A percentile compares a stretch with the other conserved stretches of the same genome.
Conservation (phyloP, 2,329 filamentous ascomycete genomes). For the Phaeophleospora eucalypticola region DNA sequence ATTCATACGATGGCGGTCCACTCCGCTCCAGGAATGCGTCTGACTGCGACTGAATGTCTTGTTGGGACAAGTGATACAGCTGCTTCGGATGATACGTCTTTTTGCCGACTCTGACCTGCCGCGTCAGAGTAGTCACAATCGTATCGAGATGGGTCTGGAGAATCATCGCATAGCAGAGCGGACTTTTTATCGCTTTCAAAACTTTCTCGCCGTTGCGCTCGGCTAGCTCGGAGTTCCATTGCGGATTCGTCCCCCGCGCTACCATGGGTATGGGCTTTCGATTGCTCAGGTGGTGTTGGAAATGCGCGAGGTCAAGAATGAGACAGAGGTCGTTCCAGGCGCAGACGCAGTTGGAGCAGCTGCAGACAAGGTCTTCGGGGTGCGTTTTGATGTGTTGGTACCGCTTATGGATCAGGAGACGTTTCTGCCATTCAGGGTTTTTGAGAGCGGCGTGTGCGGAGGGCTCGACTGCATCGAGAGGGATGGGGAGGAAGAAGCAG, state of each 20-base stretch:
- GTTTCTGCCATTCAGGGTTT: conserved; percentile 40
- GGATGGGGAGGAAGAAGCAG: conserved; percentile 51
- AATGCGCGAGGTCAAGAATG: conserved; percentile 54
- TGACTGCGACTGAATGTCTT: conserved; percentile 44
- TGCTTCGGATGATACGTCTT: conserved; percentile 11
- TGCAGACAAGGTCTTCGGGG: conserved; percentile 49
- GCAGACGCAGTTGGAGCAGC: conserved; percentile 54
- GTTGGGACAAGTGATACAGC: conserved; percentile 45
- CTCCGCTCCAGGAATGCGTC: conserved; percentile 50
- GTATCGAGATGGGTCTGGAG: conserved; percentile 48
- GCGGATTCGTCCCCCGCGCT: conserved; percentile 43
- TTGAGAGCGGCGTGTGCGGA: conserved; percentile 36
- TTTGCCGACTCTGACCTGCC: conserved; percentile 29
- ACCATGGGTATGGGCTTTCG: conserved; percentile 53
- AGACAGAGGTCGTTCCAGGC: conserved; percentile 56
- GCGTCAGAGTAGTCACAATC: conserved; percentile 43
- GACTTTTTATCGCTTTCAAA: conserved; percentile 43
- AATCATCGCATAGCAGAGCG: conserved; percentile 50
- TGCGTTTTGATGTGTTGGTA: conserved; percentile 51
- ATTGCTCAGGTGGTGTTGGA: conserved; percentile 50
- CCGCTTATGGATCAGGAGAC: conserved; percentile 45
- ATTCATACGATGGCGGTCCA: conserved; percentile 51
- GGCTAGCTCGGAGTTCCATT: conserved; percentile 50
- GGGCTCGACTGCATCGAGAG: conserved; percentile 36
- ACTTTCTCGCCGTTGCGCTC: conserved; percentile 44